A percentile compares a stretch with the other conserved stretches of the same genome.
These are phyloP conservation scores for Blastobotrys illinoisensis DNA, from an alignment of 1,139 yeast genomes.

Conservation along the genomic window DNA sequence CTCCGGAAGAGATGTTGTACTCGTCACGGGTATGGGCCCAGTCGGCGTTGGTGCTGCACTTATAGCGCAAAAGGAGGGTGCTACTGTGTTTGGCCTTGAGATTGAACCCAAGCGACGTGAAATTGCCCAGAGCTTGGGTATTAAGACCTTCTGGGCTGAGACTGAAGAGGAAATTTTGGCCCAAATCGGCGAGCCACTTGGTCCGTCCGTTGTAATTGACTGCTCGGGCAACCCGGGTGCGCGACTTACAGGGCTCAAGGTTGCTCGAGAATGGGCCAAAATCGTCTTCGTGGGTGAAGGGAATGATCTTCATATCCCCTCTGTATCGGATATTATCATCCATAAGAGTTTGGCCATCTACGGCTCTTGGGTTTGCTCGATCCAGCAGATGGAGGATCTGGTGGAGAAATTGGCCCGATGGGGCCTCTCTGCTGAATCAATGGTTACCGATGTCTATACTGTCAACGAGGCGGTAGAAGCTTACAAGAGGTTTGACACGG, in stretches of 20 bases:
- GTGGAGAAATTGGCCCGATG: conserved; percentile 17
- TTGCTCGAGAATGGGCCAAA: conserved; percentile 17
- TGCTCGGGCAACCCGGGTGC: conserved; percentile 15
- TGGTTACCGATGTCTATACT: conserved; percentile 15
- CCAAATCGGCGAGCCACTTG: conserved; percentile 12
- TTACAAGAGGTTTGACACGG: conserved; percentile 13
- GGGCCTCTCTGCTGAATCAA: conserved; percentile 12
- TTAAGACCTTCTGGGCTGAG: conserved; percentile 11
- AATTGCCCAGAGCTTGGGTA: conserved; percentile 13
- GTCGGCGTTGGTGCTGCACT: conserved; percentile 15
- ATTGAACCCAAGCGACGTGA: conserved; percentile 12
- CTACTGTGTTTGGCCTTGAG: conserved; percentile 15
- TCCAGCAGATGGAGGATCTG: conserved; percentile 15
- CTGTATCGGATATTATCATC: conserved; percentile 15
- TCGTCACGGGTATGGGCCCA: conserved; percentile 18
- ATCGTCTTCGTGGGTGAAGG: conserved; percentile 18
- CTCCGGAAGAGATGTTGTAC: conserved; percentile 16
- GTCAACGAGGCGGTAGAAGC: conserved; percentile 15
- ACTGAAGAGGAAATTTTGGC: conserved; percentile 6
- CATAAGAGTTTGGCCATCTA: conserved; percentile 15
- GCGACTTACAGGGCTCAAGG: conserved; percentile 13
- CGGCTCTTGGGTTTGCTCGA: conserved; percentile 17
- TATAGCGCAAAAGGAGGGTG: conserved; percentile 17
- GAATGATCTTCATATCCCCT: conserved; percentile 6
- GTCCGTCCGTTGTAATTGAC: conserved; percentile 16